Evolutionary conservation across 1,284 basidiomycete species (phyloP).

Genomic region (Malassezia sp.): DNA sequence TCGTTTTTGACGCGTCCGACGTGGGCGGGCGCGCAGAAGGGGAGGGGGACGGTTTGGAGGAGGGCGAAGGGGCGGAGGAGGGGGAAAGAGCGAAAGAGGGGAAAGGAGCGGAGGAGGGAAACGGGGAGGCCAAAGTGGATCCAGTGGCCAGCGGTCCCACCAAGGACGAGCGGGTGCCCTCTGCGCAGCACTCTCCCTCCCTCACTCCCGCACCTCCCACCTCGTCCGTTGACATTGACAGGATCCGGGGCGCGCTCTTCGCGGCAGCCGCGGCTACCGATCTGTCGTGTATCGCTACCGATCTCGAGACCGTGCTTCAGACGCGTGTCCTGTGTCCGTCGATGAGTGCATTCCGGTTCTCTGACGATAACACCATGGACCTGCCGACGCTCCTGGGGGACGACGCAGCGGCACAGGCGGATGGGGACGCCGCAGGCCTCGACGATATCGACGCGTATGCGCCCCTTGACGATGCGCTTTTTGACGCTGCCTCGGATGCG

Average conservation of each 20-base stretch:
- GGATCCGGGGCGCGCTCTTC: slow-evolving; percentile 26
- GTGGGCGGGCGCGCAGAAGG: slow-evolving; percentile 53
- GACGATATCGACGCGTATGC: slow-evolving; percentile 4
- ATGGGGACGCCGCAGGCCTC: slow-evolving; percentile 3
- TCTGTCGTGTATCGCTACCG: slow-evolving; percentile 6
- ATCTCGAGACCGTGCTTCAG: slow-evolving; percentile 21
- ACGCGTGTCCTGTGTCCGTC: slow-evolving; percentile 31
- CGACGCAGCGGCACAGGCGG: slow-evolving; percentile 15
- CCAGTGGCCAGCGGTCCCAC: background rate
- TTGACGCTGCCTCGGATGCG: slow-evolving; percentile 23
- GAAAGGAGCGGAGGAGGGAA: background rate
- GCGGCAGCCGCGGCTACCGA: slow-evolving; percentile 16
- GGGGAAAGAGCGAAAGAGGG: background rate
- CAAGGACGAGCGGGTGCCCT: background rate
- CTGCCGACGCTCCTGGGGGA: slow-evolving; percentile 12
- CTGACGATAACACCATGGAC: slow-evolving; percentile 29
- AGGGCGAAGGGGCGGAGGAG: slow-evolving; percentile 7
- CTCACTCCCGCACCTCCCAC: background rate
- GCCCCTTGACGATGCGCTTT: slow-evolving; percentile 17
- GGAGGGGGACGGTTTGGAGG: slow-evolving; percentile 15
- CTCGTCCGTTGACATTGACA: slow-evolving; percentile 25
- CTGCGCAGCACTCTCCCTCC: background rate
- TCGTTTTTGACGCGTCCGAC: slow-evolving; percentile 94
- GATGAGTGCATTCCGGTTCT: slow-evolving; percentile 32
- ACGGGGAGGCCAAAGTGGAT: background rate